A percentile compares a stretch with the other conserved stretches of the same genome.
phyloP scores from a whole-genome alignment of 805 yeast genomes.

The Clavispora fructus region DNA sequence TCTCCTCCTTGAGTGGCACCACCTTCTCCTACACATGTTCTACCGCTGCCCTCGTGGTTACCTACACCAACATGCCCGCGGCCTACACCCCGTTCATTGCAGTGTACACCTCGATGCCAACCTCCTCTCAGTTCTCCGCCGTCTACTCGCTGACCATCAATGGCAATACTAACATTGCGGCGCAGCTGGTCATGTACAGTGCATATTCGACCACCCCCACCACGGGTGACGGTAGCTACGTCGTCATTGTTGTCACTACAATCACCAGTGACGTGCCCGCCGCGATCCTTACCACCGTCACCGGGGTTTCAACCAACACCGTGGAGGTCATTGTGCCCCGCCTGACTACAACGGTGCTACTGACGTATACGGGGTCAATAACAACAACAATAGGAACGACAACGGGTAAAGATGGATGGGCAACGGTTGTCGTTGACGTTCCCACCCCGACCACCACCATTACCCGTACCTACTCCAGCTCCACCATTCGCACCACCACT shows the following conservation, averaged over 20 bases:
- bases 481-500: conserved; percentile 8
- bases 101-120: conserved; percentile 1
- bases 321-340: conserved; percentile 5
- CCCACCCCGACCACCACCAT: conserved; percentile 1
- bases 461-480: conserved; percentile 4
- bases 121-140: neutral
- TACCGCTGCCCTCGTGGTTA: conserved; percentile 3
- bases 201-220: neutral
- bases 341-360: conserved; percentile 2
- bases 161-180: neutral
- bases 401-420: conserved; percentile 6
- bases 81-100: conserved; percentile 24
- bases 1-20: neutral
- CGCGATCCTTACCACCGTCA: neutral
- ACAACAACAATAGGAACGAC: neutral
- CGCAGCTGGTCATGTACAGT: neutral
- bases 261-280: neutral
- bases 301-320: conserved; percentile 4
- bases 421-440: conserved; percentile 2
- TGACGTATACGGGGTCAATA: conserved; percentile 4
- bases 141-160: neutral
- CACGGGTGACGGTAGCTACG: neutral
- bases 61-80: conserved; percentile 21
- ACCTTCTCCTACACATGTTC: conserved; percentile 13
- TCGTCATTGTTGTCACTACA: neutral